phyloP scores from a whole-genome alignment of 2,329 filamentous ascomycete genomes.

The Thielaviopsis musarum region DNA sequence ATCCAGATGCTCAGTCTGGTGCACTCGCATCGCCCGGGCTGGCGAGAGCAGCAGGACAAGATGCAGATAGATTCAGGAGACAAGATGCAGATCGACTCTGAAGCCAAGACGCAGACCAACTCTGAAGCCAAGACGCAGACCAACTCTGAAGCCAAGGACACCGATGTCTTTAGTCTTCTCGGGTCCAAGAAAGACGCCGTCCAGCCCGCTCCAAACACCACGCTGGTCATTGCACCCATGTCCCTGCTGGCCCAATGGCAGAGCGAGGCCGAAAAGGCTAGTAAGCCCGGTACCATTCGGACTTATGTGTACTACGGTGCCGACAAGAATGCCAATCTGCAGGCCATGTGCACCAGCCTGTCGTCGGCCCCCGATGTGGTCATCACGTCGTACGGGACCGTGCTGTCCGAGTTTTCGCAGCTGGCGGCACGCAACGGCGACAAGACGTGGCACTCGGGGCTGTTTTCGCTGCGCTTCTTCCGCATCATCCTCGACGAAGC shows the following conservation, averaged over 20 bases:
- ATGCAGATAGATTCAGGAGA: neutral
- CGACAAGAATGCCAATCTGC: slow-evolving; percentile 67
- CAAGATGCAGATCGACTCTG: neutral
- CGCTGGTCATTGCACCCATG: slow-evolving; percentile 90
- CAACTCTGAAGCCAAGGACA: too few relatives aligned
- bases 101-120: neutral
- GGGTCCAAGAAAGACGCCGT: slow-evolving; percentile 20
- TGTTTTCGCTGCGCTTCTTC: slow-evolving; percentile 91
- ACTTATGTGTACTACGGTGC: slow-evolving; percentile 81
- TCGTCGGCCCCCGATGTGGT: slow-evolving; percentile 70
- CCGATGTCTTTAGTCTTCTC: slow-evolving; percentile 7
- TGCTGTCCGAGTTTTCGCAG: slow-evolving; percentile 63
- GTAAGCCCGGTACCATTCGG: slow-evolving; percentile 64
- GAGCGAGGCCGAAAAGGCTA: slow-evolving; percentile 84
- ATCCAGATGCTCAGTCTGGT: slow-evolving; percentile 96
- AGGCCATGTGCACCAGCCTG: slow-evolving; percentile 64
- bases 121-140: neutral
- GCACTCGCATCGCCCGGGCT: slow-evolving; percentile 49
- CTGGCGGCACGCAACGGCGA: slow-evolving; percentile 36
- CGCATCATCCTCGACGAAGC: slow-evolving; percentile 90
- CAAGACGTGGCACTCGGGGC: slow-evolving; percentile 46
- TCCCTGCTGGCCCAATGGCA: slow-evolving; percentile 95
- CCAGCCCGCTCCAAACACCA: slow-evolving; percentile 67
- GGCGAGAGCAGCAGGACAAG: neutral
- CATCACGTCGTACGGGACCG: slow-evolving; percentile 85